Evolutionary conservation across 805 yeast species (phyloP).

Genomic region (Zygoascus flipseniorum): DNA sequence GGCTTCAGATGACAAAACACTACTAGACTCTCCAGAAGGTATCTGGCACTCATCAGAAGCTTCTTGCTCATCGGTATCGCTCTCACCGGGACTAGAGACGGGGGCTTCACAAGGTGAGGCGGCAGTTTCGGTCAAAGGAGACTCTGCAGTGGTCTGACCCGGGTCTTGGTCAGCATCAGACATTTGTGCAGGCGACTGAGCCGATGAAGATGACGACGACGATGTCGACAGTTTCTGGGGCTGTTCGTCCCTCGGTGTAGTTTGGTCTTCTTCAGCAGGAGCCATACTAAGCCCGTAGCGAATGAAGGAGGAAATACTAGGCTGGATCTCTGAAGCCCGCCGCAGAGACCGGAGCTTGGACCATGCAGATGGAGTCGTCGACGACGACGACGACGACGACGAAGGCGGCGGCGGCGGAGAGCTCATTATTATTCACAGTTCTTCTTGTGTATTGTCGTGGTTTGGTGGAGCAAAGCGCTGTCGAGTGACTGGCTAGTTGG

Average conservation of each 20-base stretch:
- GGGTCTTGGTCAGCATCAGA: background rate
- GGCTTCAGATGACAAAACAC: background rate
- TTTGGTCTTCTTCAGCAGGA: background rate
- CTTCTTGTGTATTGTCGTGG: too few relatives aligned
- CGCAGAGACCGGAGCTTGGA: background rate
- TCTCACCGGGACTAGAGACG: background rate
- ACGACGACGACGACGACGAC: background rate
- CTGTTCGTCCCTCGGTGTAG: background rate
- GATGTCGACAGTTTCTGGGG: background rate
- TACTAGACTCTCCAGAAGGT: background rate
- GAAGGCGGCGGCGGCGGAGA: background rate
- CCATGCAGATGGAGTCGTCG: background rate
- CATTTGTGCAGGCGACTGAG: background rate
- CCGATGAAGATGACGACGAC: background rate
- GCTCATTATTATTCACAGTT: background rate
- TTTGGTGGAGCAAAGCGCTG: too few relatives aligned
- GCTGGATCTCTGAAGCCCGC: background rate
- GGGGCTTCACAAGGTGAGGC: background rate
- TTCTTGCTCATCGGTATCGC: background rate
- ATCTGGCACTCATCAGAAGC: background rate
- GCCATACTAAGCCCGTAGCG: background rate
- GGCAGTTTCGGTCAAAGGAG: background rate
- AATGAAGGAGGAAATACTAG: background rate
- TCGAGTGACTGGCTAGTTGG: too few relatives aligned
- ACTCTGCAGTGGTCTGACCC: background rate